phyloP scores from a whole-genome alignment of 1,139 yeast genomes.

The Blastobotrys arbuscula region DNA sequence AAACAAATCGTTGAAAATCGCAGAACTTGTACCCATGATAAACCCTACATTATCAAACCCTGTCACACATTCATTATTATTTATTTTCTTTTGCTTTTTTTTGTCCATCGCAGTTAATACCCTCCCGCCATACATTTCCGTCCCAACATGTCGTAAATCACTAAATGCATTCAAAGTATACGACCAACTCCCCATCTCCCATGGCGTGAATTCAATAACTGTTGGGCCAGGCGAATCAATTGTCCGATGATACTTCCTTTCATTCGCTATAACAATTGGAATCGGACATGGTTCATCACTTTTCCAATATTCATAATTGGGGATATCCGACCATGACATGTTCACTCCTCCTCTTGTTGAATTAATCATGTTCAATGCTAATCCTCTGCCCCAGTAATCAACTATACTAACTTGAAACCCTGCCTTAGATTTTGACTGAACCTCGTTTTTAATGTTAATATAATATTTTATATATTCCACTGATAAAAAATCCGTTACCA shows the following conservation, averaged over 20 bases:
- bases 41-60: conserved; percentile 78
- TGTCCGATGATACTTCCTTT: conserved; percentile 38
- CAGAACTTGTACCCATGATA: conserved; percentile 69
- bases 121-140: conserved; percentile 51
- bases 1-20: conserved; percentile 61
- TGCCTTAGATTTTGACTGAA: conserved; percentile 34
- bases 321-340: conserved; percentile 59
- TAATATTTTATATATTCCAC: conserved; percentile 7
- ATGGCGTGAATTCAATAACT: conserved; percentile 73
- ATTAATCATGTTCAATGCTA: conserved; percentile 62
- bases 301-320: conserved; percentile 45
- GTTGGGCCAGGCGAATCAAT: conserved; percentile 60
- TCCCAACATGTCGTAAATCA: conserved; percentile 67
- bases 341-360: conserved; percentile 52
- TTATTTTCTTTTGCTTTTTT: not conserved
- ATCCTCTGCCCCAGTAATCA: conserved; percentile 85
- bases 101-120: not conserved
- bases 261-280: conserved; percentile 63
- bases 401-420: conserved; percentile 68
- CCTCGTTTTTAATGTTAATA: conserved; percentile 8
- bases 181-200: conserved; percentile 87
- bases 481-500: conserved; percentile 1
- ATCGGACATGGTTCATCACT: conserved; percentile 50
- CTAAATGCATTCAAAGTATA: conserved; percentile 64
- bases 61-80: conserved; percentile 40